These are phyloP conservation scores for Sclerotinia spermophila DNA, from an alignment of 2,329 filamentous ascomycete genomes.

Conservation along the genomic window DNA sequence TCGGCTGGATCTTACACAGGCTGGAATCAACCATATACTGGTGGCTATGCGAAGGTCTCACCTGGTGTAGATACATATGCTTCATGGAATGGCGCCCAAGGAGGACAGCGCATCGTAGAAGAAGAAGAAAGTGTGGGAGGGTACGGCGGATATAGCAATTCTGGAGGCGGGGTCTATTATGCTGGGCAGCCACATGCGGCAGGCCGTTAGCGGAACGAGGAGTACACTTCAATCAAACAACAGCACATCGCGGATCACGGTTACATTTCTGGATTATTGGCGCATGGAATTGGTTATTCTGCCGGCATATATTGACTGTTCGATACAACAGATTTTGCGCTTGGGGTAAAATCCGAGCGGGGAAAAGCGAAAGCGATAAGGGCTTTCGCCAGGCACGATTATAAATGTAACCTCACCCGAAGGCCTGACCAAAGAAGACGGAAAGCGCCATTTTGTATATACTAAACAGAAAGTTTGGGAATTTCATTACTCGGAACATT, in stretches of 20 bases:
- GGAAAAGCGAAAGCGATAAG: conserved; percentile 4
- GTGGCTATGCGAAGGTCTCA: conserved; percentile 30
- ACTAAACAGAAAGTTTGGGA: conserved; percentile 1
- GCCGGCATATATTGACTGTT: conserved; percentile 1
- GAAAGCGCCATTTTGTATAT: conserved; percentile 13
- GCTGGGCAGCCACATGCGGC: conserved; percentile 27
- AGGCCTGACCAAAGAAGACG: background rate
- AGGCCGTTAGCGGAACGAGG: conserved; percentile 10
- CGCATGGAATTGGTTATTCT: conserved; percentile 1
- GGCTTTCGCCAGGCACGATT: conserved; percentile 1
- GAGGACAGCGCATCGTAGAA: conserved; percentile 24
- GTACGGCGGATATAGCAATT: conserved; percentile 30
- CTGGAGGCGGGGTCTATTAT: conserved; percentile 30
- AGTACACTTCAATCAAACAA: background rate
- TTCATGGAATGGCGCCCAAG: conserved; percentile 28
- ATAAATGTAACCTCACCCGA: conserved; percentile 9
- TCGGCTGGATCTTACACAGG: conserved; percentile 26
- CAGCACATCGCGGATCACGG: conserved; percentile 3
- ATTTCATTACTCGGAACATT: conserved; percentile 6
- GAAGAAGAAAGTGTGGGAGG: conserved; percentile 24
- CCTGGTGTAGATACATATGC: conserved; percentile 30
- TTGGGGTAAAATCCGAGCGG: background rate
- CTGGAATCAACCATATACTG: conserved; percentile 31
- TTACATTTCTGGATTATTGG: conserved; percentile 6
- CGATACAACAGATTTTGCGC: background rate